These are phyloP conservation scores for Suillus bovinus DNA, from an alignment of 768 basidiomycete genomes.

Conservation along the genomic window DNA sequence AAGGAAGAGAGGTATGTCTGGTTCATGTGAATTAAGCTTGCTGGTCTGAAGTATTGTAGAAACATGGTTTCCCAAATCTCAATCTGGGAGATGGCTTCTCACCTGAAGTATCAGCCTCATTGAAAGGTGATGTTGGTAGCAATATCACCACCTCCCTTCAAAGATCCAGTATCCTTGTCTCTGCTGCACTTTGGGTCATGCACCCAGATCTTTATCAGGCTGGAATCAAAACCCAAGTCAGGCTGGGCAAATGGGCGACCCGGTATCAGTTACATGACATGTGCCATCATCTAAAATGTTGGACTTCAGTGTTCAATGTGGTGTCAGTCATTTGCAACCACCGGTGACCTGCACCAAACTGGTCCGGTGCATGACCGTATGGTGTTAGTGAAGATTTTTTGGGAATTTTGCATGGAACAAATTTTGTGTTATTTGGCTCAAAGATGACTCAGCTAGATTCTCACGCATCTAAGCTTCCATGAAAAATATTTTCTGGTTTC, in stretches of 20 bases:
- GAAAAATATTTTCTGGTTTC: too few species aligned
- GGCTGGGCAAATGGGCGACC: background rate
- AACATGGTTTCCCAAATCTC: background rate
- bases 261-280: background rate
- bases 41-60: background rate
- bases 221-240: background rate
- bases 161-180: background rate
- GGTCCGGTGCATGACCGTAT: too few species aligned
- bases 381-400: too few species aligned
- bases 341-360: too few species aligned
- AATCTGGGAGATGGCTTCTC: background rate
- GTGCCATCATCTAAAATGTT: background rate
- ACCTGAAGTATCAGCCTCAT: background rate
- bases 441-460: too few species aligned
- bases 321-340: background rate
- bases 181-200: background rate
- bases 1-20: background rate
- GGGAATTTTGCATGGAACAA: too few species aligned
- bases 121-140: background rate
- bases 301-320: background rate
- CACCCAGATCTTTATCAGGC: background rate
- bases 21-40: background rate
- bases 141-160: background rate
- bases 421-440: too few species aligned
- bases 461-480: too few species aligned